Evolutionary conservation across 73 alveolate genomes (phyloP).

Genomic region (Blepharisma stoltei): DNA sequence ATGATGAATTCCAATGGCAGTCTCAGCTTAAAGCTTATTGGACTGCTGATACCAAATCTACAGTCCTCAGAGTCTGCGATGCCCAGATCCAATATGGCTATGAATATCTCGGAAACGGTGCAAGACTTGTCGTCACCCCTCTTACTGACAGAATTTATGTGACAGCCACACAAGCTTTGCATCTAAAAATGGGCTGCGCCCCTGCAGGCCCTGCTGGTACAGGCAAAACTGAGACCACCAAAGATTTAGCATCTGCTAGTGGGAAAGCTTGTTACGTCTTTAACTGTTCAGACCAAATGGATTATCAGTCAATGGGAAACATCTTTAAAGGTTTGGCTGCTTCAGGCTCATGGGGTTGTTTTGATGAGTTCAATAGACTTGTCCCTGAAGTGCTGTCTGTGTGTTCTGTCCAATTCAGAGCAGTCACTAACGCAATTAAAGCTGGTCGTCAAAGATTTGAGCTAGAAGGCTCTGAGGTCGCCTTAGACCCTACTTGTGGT

Average conservation of each 20-base stretch:
- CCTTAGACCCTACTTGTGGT: conserved; percentile 99
- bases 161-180: conserved; percentile 99
- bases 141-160: conserved; percentile 99
- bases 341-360: conserved; percentile 99
- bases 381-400: conserved; percentile 99
- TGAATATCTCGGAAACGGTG: conserved; percentile 99
- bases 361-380: conserved; percentile 99
- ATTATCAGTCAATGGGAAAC: conserved; percentile 99
- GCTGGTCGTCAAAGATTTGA: conserved; percentile 78
- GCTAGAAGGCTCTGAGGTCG: conserved; percentile 98
- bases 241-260: conserved; percentile 99
- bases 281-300: conserved; percentile 99
- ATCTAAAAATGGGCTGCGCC: conserved; percentile 99
- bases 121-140: conserved; percentile 99
- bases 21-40: conserved; percentile 98
- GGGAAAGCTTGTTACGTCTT: conserved; percentile 99
- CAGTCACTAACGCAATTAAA: conserved; percentile 99
- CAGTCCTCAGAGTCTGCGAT: conserved; percentile 90
- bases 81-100: conserved; percentile 96
- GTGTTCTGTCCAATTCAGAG: conserved; percentile 99
- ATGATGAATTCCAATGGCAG: conserved; percentile 99
- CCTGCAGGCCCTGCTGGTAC: conserved; percentile 99
- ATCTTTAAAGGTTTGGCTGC: conserved; percentile 99
- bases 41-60: conserved; percentile 79
- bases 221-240: conserved; percentile 99